phyloP scores from a whole-genome alignment of 202 grass and related monocot genomes.

The Setaria viridis region DNA sequence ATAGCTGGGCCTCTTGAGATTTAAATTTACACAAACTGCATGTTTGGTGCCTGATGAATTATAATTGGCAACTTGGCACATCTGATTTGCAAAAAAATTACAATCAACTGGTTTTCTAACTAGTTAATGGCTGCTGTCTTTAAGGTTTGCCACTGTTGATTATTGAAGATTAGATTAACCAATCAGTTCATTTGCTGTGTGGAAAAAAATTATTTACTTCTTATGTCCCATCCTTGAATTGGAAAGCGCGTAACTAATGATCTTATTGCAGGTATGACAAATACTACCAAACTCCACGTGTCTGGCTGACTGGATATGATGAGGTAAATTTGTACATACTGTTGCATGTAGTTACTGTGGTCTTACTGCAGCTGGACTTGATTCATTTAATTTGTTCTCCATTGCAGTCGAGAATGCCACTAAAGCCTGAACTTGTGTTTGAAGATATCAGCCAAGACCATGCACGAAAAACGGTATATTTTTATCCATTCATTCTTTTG shows the following conservation, averaged over 20 bases:
- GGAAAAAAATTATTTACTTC: background rate
- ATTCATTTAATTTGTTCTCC: slow-evolving; percentile 31
- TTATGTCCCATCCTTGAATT: slow-evolving; percentile 13
- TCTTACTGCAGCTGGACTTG: slow-evolving; percentile 29
- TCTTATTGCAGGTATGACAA: slow-evolving; percentile 86
- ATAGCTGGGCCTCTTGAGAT: background rate
- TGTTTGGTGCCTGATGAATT: background rate
- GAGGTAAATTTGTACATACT: slow-evolving; percentile 67
- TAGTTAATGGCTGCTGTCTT: slow-evolving; percentile 20
- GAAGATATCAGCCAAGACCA: slow-evolving; percentile 99
- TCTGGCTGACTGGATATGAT: slow-evolving; percentile 99
- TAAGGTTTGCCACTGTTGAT: slow-evolving; percentile 1
- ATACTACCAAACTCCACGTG: slow-evolving; percentile 93
- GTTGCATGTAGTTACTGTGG: slow-evolving; percentile 11
- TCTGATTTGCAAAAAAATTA: slow-evolving; percentile 23
- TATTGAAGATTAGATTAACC: slow-evolving; percentile 1
- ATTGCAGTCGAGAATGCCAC: slow-evolving; percentile 78
- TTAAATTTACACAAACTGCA: background rate
- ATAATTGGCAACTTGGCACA: background rate
- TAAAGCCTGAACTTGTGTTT: slow-evolving; percentile 89
- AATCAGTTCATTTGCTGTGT: background rate
- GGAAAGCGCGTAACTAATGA: slow-evolving; percentile 19
- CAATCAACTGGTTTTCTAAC: background rate
- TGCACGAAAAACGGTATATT: slow-evolving; percentile 84
- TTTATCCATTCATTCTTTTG: slow-evolving; percentile 19